A percentile compares a stretch with the other conserved stretches of the same genome.
Evolutionary conservation across 1,139 yeast species (phyloP).

Genomic region (Hansenula sp.): DNA sequence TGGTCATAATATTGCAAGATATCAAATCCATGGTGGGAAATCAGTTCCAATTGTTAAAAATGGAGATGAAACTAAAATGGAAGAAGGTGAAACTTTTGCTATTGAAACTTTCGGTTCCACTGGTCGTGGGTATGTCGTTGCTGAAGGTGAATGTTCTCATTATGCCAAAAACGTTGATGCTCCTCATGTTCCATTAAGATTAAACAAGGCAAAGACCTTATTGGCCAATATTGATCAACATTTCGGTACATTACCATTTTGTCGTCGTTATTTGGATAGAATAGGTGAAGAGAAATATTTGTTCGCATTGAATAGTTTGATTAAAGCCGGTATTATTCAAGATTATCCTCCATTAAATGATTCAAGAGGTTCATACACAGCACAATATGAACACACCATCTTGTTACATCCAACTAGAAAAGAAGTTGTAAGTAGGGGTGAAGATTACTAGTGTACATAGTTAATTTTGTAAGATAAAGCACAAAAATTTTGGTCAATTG

Average conservation of each 20-base stretch:
- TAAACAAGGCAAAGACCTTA: conserved; percentile 65
- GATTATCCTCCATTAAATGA: conserved; percentile 98
- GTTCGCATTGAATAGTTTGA: conserved; percentile 83
- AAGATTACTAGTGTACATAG: conserved; percentile 57
- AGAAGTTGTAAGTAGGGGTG: conserved; percentile 94
- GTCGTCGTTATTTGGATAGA: conserved; percentile 91
- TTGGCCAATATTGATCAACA: conserved; percentile 66
- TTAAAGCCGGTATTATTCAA: conserved; percentile 79
- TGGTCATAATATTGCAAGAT: conserved; percentile 89
- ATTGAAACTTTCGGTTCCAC: conserved; percentile 98
- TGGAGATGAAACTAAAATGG: conserved; percentile 95
- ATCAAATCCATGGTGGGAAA: conserved; percentile 88
- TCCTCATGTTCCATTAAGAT: conserved; percentile 40
- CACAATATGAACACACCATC: conserved; percentile 94
- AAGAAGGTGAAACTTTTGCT: conserved; percentile 97
- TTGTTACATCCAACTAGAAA: conserved; percentile 86
- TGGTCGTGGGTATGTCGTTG: conserved; percentile 85
- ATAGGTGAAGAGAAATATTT: conserved; percentile 89
- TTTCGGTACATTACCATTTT: conserved; percentile 95
- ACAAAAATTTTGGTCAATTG: too few species aligned
- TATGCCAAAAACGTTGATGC: conserved; percentile 64
- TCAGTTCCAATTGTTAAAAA: conserved; percentile 94
- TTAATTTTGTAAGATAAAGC: too few species aligned
- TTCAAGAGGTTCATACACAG: conserved; percentile 81
- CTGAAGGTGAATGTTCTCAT: conserved; percentile 92